A percentile compares a stretch with the other conserved stretches of the same genome.
phyloP scores from a whole-genome alignment of 208 protist genomes.

The Trypanosomatidae sp. region DNA sequence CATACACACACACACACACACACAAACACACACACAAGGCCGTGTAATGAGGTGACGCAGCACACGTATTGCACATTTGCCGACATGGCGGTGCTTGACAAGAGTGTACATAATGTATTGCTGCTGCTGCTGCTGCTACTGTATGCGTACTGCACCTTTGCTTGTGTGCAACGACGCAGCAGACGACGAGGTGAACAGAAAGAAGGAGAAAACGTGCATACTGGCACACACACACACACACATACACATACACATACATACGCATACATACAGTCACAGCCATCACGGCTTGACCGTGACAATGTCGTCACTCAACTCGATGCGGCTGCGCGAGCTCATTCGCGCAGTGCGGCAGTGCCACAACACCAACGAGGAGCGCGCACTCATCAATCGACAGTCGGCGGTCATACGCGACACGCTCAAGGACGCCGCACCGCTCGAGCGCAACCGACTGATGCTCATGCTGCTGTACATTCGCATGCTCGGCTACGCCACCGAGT shows the following conservation, averaged over 20 bases:
- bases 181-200: background rate
- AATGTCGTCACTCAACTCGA: constrained; percentile 63
- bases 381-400: constrained; percentile 92
- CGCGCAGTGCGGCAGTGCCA: constrained; percentile 92
- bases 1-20: too few species aligned
- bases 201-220: background rate
- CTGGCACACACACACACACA: constrained; percentile 1
- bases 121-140: background rate
- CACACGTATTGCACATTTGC: too few species aligned
- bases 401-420: constrained; percentile 92
- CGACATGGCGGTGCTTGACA: background rate
- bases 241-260: constrained; percentile 2
- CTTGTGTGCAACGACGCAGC: background rate
- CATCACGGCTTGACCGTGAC: background rate
- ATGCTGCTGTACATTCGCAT: constrained; percentile 99
- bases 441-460: constrained; percentile 95
- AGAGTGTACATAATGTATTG: background rate
- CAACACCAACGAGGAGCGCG: constrained; percentile 95
- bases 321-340: constrained; percentile 94
- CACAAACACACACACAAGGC: too few species aligned
- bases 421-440: constrained; percentile 83
- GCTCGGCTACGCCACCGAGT: constrained; percentile 99
- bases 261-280: constrained; percentile 1
- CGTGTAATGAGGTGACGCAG: too few species aligned
- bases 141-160: background rate